Evolutionary conservation across 805 yeast species (phyloP), one percentile per base, ranked within the genome.

Genomic region (Starmerella geochares): DNA sequence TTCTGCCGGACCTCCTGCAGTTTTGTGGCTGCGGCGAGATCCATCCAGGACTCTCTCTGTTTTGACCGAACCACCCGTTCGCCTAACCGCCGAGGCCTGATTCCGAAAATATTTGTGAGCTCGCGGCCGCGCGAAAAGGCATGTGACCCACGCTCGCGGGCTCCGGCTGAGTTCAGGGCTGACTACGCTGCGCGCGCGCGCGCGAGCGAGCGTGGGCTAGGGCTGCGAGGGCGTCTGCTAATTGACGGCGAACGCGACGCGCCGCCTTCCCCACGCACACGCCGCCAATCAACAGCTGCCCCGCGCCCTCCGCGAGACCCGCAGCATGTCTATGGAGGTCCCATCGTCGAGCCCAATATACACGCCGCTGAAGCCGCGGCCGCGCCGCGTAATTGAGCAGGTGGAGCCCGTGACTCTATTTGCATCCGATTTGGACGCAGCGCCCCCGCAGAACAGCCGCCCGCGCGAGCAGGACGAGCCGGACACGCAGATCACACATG

Each of bases 271-370:
- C n/a, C n/a, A n/a, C n/a, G n/a, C n/a, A n/a, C n/a, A n/a, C n/a
- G n/a, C n/a, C n/a, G n/a, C n/a, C n/a, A n/a, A n/a, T n/a, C n/a
- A n/a, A n/a, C n/a, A n/a, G n/a, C n/a, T n/a, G n/a, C n/a, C n/a
- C n/a, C n/a, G n/a, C n/a, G n/a, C n/a, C n/a, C n/a, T n/a, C n/a
- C n/a, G n/a, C n/a, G n/a, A n/a, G n/a, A n/a, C n/a, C n/a, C n/a
- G n/a, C n/a, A n/a, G n/a, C n/a, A n/a, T n/a, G n/a, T n/a, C 32
- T 7, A 55, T 53, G 56, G 62, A 57, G 29, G 50, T 60, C n/a
- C 63, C 63, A 16, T 58, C 61, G 28, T 58, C 62, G 24, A 59
- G 62, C 47, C 63, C 63, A n/a, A 19, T 39, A 1, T 56, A 51
- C 40, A 54, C 63, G 53, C 63, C 63, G 19, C 39, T 58, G 32